Evolutionary conservation across 768 basidiomycete genomes (phyloP), one percentile per base, ranked within the genome.

Genomic region (Termitomyces heimii): DNA sequence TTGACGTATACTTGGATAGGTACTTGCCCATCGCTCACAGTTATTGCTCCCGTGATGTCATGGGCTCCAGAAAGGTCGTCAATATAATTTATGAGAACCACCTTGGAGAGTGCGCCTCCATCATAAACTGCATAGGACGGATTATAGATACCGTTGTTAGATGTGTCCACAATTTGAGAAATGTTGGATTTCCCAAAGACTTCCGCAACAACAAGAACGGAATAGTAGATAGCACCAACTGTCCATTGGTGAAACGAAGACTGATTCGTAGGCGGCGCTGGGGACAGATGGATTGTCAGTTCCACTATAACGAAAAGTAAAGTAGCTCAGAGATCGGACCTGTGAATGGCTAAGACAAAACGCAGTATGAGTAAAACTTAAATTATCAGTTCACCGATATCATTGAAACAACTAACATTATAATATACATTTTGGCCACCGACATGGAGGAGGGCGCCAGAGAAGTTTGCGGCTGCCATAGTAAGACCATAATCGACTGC

Each of bases 71-170:
- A 74, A 0, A 76, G 60, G 62, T 91, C 89, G 37, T 78, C 75
- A 51, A 89, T 76, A 63, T 80, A 92, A 69, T 93, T 94, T 70
- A 92, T 80, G 53, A 92, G 66, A 12, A 82, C 85, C 1, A 89
- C 75, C 42, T 84, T 79, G 18, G 78, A 77, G 6, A 86, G 81
- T 3, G 66, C 73, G 20, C 82, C 83, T 55, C 85, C 78, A 67
- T 93, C 88, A 66, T 92, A 92, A 55, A 93, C 80, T 9, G 81
- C 86, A 68, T 92, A 87, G 4, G 80, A 76, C 57, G 89, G 86
- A 9, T 85, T 87, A 60, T 72, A 81, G 10, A 75, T 73, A 61
- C 63, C 65, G 59, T 83, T 82, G 49, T 78, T 75, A 20, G 70
- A 67, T 26, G 92, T 76, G 68, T 93, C 91, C 28, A 89, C 69